Conservation (phyloP, 2,329 filamentous ascomycete species). For the Raffaelea deltoideospora region DNA sequence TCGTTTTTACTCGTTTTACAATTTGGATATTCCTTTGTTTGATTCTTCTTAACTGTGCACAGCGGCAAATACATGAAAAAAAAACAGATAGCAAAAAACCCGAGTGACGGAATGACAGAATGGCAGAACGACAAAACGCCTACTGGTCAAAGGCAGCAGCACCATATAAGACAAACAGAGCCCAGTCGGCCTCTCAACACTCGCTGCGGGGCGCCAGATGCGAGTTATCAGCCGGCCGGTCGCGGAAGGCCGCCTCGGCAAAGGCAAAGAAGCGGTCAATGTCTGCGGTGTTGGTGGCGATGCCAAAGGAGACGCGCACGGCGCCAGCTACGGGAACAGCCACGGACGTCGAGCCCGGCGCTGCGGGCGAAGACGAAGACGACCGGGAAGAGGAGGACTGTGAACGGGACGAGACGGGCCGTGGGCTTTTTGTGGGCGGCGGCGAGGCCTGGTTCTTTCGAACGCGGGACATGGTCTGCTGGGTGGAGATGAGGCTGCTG, state of each 20-base stretch:
- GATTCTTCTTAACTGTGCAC: neutral
- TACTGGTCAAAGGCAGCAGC: too few species aligned
- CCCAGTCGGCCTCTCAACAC: constrained; percentile 4
- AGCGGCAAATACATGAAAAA: neutral
- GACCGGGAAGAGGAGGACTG: too few species aligned
- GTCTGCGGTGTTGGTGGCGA: constrained; percentile 19
- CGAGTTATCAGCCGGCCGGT: constrained; percentile 11
- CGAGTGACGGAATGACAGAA: too few species aligned
- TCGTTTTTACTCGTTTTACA: too few species aligned
- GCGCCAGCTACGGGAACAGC: constrained; percentile 14
- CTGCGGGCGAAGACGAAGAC: too few species aligned
- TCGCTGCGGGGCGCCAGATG: constrained; percentile 4
- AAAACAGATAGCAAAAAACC: too few species aligned
- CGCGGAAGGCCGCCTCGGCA: constrained; percentile 16
- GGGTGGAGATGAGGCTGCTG: neutral
- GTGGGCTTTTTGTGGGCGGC: neutral
- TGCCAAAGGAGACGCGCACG: constrained; percentile 22
- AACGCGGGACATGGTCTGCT: neutral
- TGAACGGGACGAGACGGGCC: neutral
- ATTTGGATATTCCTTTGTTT: too few species aligned
- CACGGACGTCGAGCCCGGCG: too few species aligned
- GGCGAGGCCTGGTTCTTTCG: neutral
- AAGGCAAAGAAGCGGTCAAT: constrained; percentile 22
- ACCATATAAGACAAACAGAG: too few species aligned
- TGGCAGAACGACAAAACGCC: too few species aligned